A percentile compares a stretch with the other conserved stretches of the same genome.
Evolutionary conservation across 2,329 filamentous ascomycete genomes (phyloP).

Genomic region (Aspergillus nomiae): DNA sequence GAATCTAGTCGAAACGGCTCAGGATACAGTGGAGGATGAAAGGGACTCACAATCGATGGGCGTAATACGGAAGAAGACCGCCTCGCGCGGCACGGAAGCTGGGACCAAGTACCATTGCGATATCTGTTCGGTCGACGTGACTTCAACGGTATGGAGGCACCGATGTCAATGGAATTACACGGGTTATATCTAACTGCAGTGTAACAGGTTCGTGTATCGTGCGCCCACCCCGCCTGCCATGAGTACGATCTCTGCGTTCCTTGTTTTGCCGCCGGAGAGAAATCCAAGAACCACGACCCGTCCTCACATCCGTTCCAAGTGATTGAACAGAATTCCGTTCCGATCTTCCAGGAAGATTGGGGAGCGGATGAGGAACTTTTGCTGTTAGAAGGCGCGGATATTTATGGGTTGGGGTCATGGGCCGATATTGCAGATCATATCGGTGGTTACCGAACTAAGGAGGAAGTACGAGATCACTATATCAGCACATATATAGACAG

Average conservation of each 20-base stretch:
- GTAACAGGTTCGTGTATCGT: conserved; percentile 84
- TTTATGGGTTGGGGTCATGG: conserved; percentile 95
- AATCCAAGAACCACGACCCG: conserved; percentile 82
- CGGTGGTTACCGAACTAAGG: conserved; percentile 88
- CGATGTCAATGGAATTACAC: background rate
- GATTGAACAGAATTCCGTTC: conserved; percentile 97
- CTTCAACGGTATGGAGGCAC: conserved; percentile 71
- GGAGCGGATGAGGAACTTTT: conserved; percentile 96
- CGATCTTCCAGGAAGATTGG: conserved; percentile 94
- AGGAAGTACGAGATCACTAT: conserved; percentile 95
- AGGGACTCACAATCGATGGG: conserved; percentile 65
- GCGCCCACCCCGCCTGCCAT: conserved; percentile 77
- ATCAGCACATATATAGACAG: conserved; percentile 84
- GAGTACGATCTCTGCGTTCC: conserved; percentile 97
- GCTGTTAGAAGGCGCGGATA: conserved; percentile 89
- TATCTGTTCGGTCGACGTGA: conserved; percentile 94
- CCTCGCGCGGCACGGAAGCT: conserved; percentile 79
- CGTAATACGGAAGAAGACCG: conserved; percentile 94
- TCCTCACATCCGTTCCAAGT: conserved; percentile 85
- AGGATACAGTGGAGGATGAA: conserved; percentile 43
- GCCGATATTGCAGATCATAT: conserved; percentile 98
- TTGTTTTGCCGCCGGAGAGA: conserved; percentile 83
- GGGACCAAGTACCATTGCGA: conserved; percentile 97
- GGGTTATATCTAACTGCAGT: conserved; percentile 8
- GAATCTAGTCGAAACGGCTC: conserved; percentile 33